Evolutionary conservation across 108 stramenopile genomes (phyloP).

Genomic region (Bacterosira constricta): DNA sequence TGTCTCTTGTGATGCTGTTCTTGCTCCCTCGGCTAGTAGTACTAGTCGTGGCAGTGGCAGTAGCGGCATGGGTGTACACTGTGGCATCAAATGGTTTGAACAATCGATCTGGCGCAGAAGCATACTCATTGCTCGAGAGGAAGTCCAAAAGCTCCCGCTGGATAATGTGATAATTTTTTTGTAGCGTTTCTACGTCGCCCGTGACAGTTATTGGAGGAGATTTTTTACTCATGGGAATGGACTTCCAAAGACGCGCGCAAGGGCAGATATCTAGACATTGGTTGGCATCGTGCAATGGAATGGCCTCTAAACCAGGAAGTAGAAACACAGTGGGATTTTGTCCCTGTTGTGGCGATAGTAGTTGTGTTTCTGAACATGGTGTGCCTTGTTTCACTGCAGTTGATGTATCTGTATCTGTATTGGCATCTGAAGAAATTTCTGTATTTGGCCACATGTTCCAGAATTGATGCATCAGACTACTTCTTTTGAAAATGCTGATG

Average conservation of each 20-base stretch:
- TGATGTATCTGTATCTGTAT: neutral
- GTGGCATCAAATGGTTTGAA: constrained; percentile 40
- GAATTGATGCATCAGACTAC: neutral
- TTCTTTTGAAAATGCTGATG: neutral
- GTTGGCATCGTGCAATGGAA: constrained; percentile 22
- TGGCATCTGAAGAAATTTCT: neutral
- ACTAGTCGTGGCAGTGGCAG: no score
- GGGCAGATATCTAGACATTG: constrained; percentile 20
- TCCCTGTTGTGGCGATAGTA: constrained; percentile 32
- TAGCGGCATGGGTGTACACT: constrained; percentile 26
- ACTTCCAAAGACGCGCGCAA: constrained; percentile 41
- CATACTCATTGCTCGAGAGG: neutral
- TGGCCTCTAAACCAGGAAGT: constrained; percentile 33
- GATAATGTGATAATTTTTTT: constrained; percentile 13
- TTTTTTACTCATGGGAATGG: constrained; percentile 3
- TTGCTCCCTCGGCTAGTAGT: neutral
- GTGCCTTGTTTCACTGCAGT: neutral
- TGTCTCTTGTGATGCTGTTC: neutral
- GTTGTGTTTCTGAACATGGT: neutral
- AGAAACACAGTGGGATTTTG: constrained; percentile 49
- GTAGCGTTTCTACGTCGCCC: constrained; percentile 40
- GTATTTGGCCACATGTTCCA: neutral
- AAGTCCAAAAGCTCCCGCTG: constrained; percentile 16
- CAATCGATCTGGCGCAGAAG: neutral
- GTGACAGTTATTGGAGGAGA: constrained; percentile 23